phyloP scores from a whole-genome alignment of 1,139 yeast species.

The Blastobotrys serpentis region DNA sequence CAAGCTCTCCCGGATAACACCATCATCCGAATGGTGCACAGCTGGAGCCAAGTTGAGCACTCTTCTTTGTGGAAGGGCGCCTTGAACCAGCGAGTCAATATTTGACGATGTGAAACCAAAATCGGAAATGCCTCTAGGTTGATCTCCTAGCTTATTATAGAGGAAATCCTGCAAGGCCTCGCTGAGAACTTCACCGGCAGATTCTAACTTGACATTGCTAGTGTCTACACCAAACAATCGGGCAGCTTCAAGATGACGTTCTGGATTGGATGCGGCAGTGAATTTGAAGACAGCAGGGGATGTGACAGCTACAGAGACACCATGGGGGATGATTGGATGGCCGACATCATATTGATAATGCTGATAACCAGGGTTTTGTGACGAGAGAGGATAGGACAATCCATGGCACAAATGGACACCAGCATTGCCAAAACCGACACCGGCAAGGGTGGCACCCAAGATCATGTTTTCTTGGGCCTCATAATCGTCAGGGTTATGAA shows the following conservation, averaged over 20 bases:
- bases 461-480: conserved; percentile 44
- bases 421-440: conserved; percentile 45
- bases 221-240: conserved; percentile 41
- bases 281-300: conserved; percentile 44
- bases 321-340: conserved; percentile 44
- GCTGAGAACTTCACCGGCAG: conserved; percentile 42
- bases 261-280: conserved; percentile 44
- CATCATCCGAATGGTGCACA: conserved; percentile 33
- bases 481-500: conserved; percentile 39
- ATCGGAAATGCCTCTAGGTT: conserved; percentile 39
- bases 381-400: conserved; percentile 42
- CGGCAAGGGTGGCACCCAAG: conserved; percentile 45
- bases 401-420: conserved; percentile 47
- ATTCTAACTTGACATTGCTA: conserved; percentile 39
- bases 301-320: conserved; percentile 44
- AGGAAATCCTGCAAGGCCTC: conserved; percentile 41
- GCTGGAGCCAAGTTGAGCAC: conserved; percentile 42
- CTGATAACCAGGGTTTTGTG: conserved; percentile 41
- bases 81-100: conserved; percentile 39
- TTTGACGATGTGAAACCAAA: conserved; percentile 39
- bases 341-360: conserved; percentile 43
- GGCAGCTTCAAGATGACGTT: conserved; percentile 42
- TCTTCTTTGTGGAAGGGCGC: conserved; percentile 44
- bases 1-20: conserved; percentile 31
- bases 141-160: conserved; percentile 39